Conservation (phyloP, 441 rosid species). For the Adansonia gregorii region DNA sequence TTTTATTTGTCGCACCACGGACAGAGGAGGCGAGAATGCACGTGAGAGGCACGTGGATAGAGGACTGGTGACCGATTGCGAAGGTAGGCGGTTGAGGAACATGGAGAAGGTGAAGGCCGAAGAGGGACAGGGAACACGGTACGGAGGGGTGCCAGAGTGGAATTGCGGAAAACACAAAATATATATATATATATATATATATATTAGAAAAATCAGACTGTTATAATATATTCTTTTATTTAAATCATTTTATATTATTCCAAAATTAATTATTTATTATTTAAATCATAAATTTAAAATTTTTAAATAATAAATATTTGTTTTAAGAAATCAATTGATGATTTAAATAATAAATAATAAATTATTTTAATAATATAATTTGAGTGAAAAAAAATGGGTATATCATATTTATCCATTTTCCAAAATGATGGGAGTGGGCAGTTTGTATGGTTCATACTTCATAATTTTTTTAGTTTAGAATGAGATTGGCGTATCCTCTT, state of each 20-base stretch:
- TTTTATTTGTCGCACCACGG: conserved; percentile 69
- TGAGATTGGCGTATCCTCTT: conserved; percentile 30
- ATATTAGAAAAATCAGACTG: too few species aligned
- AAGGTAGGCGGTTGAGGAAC: conserved; percentile 51
- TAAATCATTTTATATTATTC: too few species aligned
- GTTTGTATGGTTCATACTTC: conserved; percentile 40
- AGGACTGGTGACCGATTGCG: not conserved
- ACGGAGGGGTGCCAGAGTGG: conserved; percentile 64
- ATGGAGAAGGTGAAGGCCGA: conserved; percentile 23
- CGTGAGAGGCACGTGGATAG: conserved; percentile 15
- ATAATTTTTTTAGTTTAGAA: conserved; percentile 26
- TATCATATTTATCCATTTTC: too few species aligned
- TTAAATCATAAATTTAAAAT: too few species aligned
- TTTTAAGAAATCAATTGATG: too few species aligned
- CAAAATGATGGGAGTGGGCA: conserved; percentile 54
- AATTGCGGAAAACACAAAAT: conserved; percentile 32
- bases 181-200: too few species aligned
- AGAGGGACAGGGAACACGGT: conserved; percentile 34
- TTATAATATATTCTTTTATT: too few species aligned
- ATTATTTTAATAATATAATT: too few species aligned
- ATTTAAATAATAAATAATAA: too few species aligned
- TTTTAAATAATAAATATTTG: too few species aligned
- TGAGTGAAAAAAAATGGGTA: too few species aligned
- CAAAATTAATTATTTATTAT: too few species aligned
- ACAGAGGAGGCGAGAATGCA: conserved; percentile 31